Evolutionary conservation across 306 rosid genomes (phyloP), one percentile per base, ranked within the genome.

Genomic region (Fagus crenata): DNA sequence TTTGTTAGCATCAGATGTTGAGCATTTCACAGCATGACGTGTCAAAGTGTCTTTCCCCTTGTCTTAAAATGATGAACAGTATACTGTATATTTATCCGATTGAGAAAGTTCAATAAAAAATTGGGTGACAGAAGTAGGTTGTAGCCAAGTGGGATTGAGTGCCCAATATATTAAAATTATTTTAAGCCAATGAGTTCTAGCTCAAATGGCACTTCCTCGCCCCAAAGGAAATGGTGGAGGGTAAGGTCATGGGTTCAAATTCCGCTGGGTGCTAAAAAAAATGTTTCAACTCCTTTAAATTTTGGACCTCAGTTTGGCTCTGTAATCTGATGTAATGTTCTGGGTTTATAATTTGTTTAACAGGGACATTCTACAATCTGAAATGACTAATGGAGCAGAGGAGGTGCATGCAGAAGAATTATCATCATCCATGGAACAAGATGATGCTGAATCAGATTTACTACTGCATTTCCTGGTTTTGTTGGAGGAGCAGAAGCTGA

Each of bases 321-420:
- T 76, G 32, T 41, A 53, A 18, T 31, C 49, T 59, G 11, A 55
- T 49, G 33, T 36, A 80, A 46, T 81, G 60, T 58, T 54, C 83
- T 79, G 56, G 81, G 40, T 60, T 80, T 18, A 39, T 46, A 78
- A 69, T 68, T 75, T 80, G 80, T 82, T 36, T 67, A 56, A 78
- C 97, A 94, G 98, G 93, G 93, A 90, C 82, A 92, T 94, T 81
- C 89, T 92, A 75, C 93, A 89, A 85, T 94, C 96, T 67, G 98
- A 94, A 84, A 83, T 94, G 80, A 77, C 90, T 58, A 85, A 79
- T 69, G 92, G 90, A 80, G 79, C 85, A 84, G 82, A 81, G 63
- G 91, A 88, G 83, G 79, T 80, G 64, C 77, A 53, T 69, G 77
- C 74, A 54, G 87, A 82, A 84, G 93, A 92, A 71, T 64, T 88